These are phyloP conservation scores for Myxozyma vanderwaltii DNA, from an alignment of 805 yeast genomes.

Conservation along the genomic window DNA sequence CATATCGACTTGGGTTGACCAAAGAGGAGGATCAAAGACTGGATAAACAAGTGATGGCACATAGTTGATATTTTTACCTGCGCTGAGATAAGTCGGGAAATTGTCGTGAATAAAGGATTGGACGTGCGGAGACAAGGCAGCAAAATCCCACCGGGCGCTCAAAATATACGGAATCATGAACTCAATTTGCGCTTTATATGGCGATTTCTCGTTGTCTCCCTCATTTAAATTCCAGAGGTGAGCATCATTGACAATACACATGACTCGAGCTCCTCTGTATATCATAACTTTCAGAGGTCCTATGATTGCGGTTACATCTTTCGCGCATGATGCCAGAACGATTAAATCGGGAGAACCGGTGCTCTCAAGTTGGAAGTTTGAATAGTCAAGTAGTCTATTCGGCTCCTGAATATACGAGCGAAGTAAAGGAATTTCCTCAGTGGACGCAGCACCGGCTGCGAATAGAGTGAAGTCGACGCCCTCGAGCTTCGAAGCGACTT, in stretches of 20 bases:
- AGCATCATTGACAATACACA: constrained; percentile 26
- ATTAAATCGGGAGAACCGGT: constrained; percentile 16
- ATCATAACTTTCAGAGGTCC: neutral
- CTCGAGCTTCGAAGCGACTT: constrained; percentile 8
- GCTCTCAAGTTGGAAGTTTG: constrained; percentile 1
- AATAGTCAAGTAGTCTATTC: neutral
- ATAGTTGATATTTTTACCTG: constrained; percentile 6
- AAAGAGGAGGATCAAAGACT: constrained; percentile 9
- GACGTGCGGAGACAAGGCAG: constrained; percentile 22
- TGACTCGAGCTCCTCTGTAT: constrained; percentile 19
- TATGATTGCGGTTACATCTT: constrained; percentile 2
- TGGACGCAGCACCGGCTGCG: constrained; percentile 9
- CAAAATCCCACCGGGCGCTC: constrained; percentile 25
- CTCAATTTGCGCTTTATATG: constrained; percentile 10
- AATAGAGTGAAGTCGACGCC: constrained; percentile 12
- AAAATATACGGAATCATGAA: constrained; percentile 26
- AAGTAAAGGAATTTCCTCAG: too few species aligned
- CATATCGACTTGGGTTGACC: neutral
- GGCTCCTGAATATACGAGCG: constrained; percentile 1
- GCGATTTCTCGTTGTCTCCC: neutral
- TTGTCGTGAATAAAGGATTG: constrained; percentile 15
- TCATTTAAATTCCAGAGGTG: constrained; percentile 21
- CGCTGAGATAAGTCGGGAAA: constrained; percentile 20
- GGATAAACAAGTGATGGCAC: constrained; percentile 19
- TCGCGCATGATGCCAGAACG: constrained; percentile 18